Base-by-base conservation (phyloP, 345 rosid species). In the Lepidium didymum region DNA sequence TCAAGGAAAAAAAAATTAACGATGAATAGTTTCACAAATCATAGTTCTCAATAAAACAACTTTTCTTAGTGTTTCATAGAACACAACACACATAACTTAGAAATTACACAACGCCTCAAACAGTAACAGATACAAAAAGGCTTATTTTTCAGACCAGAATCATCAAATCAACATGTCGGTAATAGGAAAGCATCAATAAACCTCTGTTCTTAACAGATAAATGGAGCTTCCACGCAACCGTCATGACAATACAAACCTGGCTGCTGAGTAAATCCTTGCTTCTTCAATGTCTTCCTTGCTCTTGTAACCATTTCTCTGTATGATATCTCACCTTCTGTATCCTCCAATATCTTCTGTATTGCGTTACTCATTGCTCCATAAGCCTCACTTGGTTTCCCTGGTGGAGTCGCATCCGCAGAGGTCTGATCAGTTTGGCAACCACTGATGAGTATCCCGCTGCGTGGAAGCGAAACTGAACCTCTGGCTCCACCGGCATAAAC, bases 341-440 rank as follows among this genome's bases (percentile, higher is more conserved):
- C 86, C 0, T 84, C 85, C 58, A 94, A 50, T 63, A 94, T 82
- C 23, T 69, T 76, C 87, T 94, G 99, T 63, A 94, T 82, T 9
- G 90, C 92, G 51, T 94, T 94, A 85, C 99, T 94, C 52, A 91
- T 84, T 19, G 99, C 99, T 67, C 99, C 99, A 64, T 91, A 91
- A 42, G 99, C 89, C 72, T 78, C 84, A 1, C 60, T 49, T 18
- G 95, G 41, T 25, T 79, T 79, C 41, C 95, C 97, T 0, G 82
- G 69, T 21, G 99, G 99, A 65, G 84, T 86, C 6, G 99, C 99
- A 49, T 94, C 99, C 0, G 99, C 99, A 7, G 99, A 94, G 46
- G 96, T 88, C 80, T 94, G 98, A 79, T 90, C 79, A 14, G 86
- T 84, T 75, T 92, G 98, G 64, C 98, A 92, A 38, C 98, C 98